Percentiles rank a stretch among this genome's conserved stretches.
Evolutionary conservation across 148 eudicot species (phyloP).

Genomic region (Hydrangea macrophylla): DNA sequence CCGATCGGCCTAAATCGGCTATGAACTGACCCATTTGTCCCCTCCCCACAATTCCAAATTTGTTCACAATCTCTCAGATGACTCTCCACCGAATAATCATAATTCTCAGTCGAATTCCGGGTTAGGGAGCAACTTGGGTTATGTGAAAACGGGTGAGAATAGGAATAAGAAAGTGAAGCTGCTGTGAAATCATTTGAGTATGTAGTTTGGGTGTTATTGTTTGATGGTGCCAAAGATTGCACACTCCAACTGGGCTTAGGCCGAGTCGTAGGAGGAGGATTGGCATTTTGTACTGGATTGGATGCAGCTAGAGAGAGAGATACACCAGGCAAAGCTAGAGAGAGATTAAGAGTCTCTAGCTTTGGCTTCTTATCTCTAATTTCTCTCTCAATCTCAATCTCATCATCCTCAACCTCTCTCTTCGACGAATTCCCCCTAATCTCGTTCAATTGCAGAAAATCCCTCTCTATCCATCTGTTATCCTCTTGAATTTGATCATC

Average conservation of each 20-base stretch:
- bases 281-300: conserved; percentile 38
- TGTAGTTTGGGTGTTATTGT: no score
- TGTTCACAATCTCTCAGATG: conserved; percentile 59
- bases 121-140: conserved; percentile 68
- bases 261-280: conserved; percentile 18
- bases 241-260: no score
- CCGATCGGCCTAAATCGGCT: conserved; percentile 84
- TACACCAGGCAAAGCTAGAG: conserved; percentile 12
- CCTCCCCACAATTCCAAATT: conserved; percentile 85
- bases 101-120: conserved; percentile 63
- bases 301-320: conserved; percentile 52
- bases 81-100: conserved; percentile 63
- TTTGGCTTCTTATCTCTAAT: conserved; percentile 62
- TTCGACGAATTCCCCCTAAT: conserved; percentile 39
- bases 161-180: no score
- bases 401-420: conserved; percentile 35
- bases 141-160: no score
- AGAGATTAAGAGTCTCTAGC: conserved; percentile 63
- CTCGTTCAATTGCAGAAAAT: conserved; percentile 63
- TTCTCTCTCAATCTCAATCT: conserved; percentile 30
- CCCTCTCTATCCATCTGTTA: conserved; percentile 63
- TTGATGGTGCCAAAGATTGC: no score
- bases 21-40: conserved; percentile 90
- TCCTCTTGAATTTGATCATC: conserved; percentile 40
- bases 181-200: no score